A percentile compares a stretch with the other conserved stretches of the same genome.
phyloP scores from a whole-genome alignment of 768 basidiomycete species.

The Lactifluus echinatus region DNA sequence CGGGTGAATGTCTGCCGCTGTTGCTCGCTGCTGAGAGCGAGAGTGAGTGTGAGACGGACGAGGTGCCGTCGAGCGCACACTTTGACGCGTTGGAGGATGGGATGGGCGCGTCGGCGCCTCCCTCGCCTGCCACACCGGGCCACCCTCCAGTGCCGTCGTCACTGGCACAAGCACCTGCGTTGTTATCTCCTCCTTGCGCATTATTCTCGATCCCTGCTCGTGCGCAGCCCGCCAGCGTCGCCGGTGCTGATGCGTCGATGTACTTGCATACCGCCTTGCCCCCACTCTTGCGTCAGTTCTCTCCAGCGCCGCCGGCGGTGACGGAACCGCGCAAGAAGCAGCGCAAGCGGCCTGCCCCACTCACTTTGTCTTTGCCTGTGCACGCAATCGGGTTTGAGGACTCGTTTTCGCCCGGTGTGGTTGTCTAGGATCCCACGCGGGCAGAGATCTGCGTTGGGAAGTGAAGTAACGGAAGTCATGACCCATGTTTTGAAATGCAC shows the following conservation, averaged over 20 bases:
- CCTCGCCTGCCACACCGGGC: not conserved
- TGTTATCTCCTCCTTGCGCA: not conserved
- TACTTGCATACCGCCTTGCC: not conserved
- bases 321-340: not conserved
- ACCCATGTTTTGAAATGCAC: not conserved
- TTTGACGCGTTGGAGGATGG: not conserved
- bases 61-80: not conserved
- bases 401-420: not conserved
- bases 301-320: not conserved
- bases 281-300: not conserved
- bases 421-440: not conserved
- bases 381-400: conserved; percentile 5
- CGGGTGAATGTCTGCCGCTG: conserved; percentile 58
- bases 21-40: conserved; percentile 33
- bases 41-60: not conserved
- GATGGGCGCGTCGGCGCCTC: not conserved
- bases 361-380: not conserved
- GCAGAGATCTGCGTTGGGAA: too few species aligned
- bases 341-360: not conserved
- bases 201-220: conserved; percentile 17
- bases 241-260: not conserved
- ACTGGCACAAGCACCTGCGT: not conserved
- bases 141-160: not conserved
- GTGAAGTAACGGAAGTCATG: too few species aligned
- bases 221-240: not conserved